A percentile compares a stretch with the other conserved stretches of the same genome.
phyloP scores from a whole-genome alignment of 179 eudicot species.

The Vitellaria paradoxa region DNA sequence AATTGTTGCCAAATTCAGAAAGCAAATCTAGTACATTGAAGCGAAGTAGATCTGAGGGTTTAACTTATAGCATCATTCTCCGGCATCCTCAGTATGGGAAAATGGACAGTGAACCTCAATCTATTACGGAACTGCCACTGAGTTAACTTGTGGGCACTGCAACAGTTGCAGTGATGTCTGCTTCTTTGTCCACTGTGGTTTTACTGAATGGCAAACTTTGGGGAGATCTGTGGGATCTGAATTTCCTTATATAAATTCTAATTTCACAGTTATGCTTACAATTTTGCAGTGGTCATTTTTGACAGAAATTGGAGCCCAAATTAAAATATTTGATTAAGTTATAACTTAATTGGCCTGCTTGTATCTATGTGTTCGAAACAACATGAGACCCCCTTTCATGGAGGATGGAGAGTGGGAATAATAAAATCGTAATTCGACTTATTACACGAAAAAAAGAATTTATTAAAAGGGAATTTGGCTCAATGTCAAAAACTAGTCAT shows the following conservation, averaged over 20 bases:
- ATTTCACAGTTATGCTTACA: not conserved
- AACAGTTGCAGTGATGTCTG: not conserved
- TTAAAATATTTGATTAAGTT: too few species aligned
- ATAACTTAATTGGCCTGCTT: too few species aligned
- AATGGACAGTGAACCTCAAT: not conserved
- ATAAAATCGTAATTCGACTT: too few species aligned
- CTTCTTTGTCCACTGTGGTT: not conserved
- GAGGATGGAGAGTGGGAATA: too few species aligned
- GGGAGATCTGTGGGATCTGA: not conserved
- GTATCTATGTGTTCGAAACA: too few species aligned
- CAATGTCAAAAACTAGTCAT: too few species aligned
- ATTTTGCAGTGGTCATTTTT: not conserved
- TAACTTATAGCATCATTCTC: constrained; percentile 6
- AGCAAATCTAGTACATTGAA: constrained; percentile 7
- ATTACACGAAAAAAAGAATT: too few species aligned
- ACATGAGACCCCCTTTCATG: too few species aligned
- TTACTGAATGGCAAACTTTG: not conserved
- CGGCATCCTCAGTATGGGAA: too few species aligned
- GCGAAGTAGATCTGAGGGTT: not conserved
- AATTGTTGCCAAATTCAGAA: not conserved
- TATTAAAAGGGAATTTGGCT: too few species aligned
- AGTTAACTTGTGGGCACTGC: not conserved
- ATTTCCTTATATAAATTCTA: constrained; percentile 10
- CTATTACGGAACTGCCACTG: constrained; percentile 12
- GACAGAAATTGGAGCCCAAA: not conserved